A percentile compares a stretch with the other conserved stretches of the same genome.
These are phyloP conservation scores for Camellia sinensis DNA, from an alignment of 148 eudicot genomes.

Conservation along the genomic window DNA sequence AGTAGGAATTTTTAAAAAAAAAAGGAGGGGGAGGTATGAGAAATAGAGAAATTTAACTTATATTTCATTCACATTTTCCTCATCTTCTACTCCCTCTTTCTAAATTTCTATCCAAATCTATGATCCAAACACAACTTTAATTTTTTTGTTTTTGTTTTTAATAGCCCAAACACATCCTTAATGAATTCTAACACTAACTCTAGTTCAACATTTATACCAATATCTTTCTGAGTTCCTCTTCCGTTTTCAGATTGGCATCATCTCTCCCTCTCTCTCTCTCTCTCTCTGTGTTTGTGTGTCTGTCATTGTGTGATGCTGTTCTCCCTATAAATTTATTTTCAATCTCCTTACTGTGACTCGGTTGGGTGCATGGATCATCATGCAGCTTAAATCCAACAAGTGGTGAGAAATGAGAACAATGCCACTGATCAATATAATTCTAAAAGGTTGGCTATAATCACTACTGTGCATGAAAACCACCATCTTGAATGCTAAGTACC, in stretches of 20 bases:
- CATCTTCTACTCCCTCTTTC: too few species aligned
- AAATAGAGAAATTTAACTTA: too few species aligned
- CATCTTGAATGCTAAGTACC: slow-evolving; percentile 2
- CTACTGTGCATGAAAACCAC: slow-evolving; percentile 8
- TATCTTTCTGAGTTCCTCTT: slow-evolving; percentile 19
- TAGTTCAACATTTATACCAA: slow-evolving; percentile 24
- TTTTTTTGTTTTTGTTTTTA: too few species aligned
- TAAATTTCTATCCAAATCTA: too few species aligned
- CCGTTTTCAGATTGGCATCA: slow-evolving; percentile 24
- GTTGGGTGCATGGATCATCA: slow-evolving; percentile 27
- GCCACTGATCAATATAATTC: slow-evolving; percentile 16
- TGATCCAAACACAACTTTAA: too few species aligned
- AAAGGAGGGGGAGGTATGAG: too few species aligned
- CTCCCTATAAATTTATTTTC: slow-evolving; percentile 10
- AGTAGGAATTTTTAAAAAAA: too few species aligned
- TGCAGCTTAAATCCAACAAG: slow-evolving; percentile 21
- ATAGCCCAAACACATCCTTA: neutral
- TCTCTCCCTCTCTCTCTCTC: slow-evolving; percentile 18
- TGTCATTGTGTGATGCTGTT: slow-evolving; percentile 23
- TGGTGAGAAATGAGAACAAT: slow-evolving; percentile 30
- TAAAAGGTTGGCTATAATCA: slow-evolving; percentile 11
- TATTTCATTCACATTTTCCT: too few species aligned
- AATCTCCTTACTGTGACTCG: slow-evolving; percentile 17
- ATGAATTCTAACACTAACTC: slow-evolving; percentile 28
- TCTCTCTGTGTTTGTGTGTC: slow-evolving; percentile 4